Conservation (phyloP, 1,284 basidiomycete species). For the Ceratobasidium sp. region DNA sequence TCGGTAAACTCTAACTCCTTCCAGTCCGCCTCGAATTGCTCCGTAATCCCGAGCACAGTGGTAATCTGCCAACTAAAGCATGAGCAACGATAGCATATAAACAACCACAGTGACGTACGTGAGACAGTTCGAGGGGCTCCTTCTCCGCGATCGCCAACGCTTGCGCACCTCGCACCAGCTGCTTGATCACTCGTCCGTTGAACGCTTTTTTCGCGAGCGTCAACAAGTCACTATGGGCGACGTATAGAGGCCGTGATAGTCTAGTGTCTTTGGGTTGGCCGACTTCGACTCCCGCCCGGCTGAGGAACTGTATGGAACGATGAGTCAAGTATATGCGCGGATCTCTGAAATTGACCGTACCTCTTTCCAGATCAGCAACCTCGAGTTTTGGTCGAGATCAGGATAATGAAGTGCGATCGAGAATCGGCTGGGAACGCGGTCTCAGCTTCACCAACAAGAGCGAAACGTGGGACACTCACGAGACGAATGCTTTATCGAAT, state of each 20-base stretch:
- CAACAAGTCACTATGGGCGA: slow-evolving; percentile 61
- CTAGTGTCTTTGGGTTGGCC: slow-evolving; percentile 39
- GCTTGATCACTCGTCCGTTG: slow-evolving; percentile 75
- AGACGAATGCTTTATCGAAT: slow-evolving; percentile 19
- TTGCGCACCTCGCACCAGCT: slow-evolving; percentile 69
- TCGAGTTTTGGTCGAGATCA: slow-evolving; percentile 64
- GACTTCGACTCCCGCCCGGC: slow-evolving; percentile 60
- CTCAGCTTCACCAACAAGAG: background rate
- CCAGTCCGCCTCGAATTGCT: slow-evolving; percentile 67
- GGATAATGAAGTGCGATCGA: slow-evolving; percentile 72
- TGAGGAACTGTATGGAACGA: slow-evolving; percentile 59
- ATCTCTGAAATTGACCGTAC: background rate
- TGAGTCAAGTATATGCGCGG: slow-evolving; percentile 27
- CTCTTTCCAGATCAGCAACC: slow-evolving; percentile 67
- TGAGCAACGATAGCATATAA: slow-evolving; percentile 55
- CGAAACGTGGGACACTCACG: background rate
- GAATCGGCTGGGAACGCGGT: slow-evolving; percentile 62
- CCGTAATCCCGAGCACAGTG: slow-evolving; percentile 70
- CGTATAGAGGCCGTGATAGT: slow-evolving; percentile 44
- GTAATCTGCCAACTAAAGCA: slow-evolving; percentile 59
- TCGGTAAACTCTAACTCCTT: slow-evolving; percentile 36
- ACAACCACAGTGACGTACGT: slow-evolving; percentile 39
- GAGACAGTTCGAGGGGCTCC: slow-evolving; percentile 52
- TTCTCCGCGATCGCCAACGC: slow-evolving; percentile 66
- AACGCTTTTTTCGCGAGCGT: slow-evolving; percentile 63